Conservation (phyloP, 192 early-diverging fungal genomes). For the Haplosporangium gracile region DNA sequence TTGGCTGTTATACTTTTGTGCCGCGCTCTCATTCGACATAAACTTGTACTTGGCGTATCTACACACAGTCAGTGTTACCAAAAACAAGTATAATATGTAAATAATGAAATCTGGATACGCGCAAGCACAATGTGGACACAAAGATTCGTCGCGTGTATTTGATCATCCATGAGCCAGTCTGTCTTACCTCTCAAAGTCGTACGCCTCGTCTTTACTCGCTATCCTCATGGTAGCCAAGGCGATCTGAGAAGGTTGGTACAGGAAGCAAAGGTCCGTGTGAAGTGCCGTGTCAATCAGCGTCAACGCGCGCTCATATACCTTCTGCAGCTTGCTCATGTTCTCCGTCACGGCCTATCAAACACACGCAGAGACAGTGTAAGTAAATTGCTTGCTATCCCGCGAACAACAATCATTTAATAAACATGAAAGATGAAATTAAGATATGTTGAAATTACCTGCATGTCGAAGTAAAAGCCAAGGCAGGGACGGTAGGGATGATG, state of each 20-base stretch:
- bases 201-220: slow-evolving; percentile 66
- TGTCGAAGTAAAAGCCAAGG: slow-evolving; percentile 81
- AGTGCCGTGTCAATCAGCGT: slow-evolving; percentile 70
- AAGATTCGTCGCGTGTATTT: too few species aligned
- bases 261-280: slow-evolving; percentile 78
- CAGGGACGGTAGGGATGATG: slow-evolving; percentile 80
- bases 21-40: slow-evolving; percentile 27
- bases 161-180: too few species aligned
- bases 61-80: not conserved
- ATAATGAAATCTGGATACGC: not conserved
- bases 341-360: slow-evolving; percentile 53
- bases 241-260: slow-evolving; percentile 84
- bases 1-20: slow-evolving; percentile 49
- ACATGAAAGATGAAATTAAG: too few species aligned
- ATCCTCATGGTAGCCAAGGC: slow-evolving; percentile 76
- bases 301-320: slow-evolving; percentile 67
- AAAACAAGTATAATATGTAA: too few species aligned
- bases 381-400: not conserved
- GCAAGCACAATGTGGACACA: not conserved
- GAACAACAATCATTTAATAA: not conserved
- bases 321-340: slow-evolving; percentile 59
- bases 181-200: slow-evolving; percentile 64
- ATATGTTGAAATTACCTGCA: slow-evolving; percentile 61
- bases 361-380: slow-evolving; percentile 18
- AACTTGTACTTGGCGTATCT: slow-evolving; percentile 46